Percentiles rank a stretch among this genome's conserved stretches.
Conservation (phyloP, 148 eudicot genomes). For the Silene latifolia region DNA sequence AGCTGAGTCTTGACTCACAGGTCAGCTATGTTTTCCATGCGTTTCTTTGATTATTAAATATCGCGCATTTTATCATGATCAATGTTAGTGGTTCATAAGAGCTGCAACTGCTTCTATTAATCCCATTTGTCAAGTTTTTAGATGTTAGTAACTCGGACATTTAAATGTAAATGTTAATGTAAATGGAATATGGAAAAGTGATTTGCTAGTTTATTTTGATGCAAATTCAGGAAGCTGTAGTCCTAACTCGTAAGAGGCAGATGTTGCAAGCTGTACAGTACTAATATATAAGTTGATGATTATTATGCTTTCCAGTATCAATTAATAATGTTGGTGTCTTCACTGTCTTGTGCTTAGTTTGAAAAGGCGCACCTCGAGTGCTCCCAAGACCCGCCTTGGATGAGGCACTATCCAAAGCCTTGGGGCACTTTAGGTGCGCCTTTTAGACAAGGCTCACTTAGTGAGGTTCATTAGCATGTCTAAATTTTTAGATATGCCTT, state of each 20-base stretch:
- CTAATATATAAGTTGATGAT: conserved; percentile 20
- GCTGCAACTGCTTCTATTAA: conserved; percentile 1
- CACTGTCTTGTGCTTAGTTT: too few relatives aligned
- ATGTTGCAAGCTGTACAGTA: conserved; percentile 27
- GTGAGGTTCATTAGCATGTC: too few relatives aligned
- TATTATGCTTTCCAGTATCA: neutral
- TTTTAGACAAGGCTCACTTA: too few relatives aligned
- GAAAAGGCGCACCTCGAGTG: too few relatives aligned
- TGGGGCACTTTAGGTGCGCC: too few relatives aligned
- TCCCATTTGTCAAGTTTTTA: conserved; percentile 1
- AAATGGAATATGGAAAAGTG: conserved; percentile 14
- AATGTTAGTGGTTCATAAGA: conserved; percentile 16
- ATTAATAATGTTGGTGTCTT: neutral
- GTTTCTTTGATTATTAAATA: conserved; percentile 35
- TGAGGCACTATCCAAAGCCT: too few relatives aligned
- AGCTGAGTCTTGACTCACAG: conserved; percentile 36
- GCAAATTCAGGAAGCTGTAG: conserved; percentile 24
- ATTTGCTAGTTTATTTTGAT: conserved; percentile 19
- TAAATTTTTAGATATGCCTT: too few relatives aligned
- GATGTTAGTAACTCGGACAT: conserved; percentile 6
- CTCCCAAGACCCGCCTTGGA: too few relatives aligned
- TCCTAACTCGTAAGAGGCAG: neutral
- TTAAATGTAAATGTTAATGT: conserved; percentile 6
- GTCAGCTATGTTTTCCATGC: conserved; percentile 48
- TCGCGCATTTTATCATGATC: conserved; percentile 3